phyloP scores from a whole-genome alignment of 345 rosid species.

The Turritis glabra region DNA sequence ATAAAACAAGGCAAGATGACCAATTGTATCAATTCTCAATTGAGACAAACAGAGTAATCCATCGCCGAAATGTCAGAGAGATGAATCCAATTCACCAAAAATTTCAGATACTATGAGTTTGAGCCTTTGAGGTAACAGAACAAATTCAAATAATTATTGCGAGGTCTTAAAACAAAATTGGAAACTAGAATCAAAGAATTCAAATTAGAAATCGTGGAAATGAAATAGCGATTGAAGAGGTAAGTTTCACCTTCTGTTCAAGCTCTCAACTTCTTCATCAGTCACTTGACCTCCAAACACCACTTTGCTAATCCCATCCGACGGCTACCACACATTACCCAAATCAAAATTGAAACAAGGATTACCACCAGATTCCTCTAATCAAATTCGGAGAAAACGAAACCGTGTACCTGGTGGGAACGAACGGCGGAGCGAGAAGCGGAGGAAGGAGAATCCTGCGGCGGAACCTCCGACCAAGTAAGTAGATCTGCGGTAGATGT shows the following conservation, averaged over 20 bases:
- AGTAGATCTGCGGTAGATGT: conserved; percentile 90
- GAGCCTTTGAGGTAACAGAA: neutral
- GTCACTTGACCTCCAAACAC: conserved; percentile 99
- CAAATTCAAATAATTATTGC: neutral
- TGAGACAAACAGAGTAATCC: neutral
- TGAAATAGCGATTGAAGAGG: neutral
- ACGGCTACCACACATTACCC: conserved; percentile 56
- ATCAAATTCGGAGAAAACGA: neutral
- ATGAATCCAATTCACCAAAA: neutral
- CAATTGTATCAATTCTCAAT: neutral
- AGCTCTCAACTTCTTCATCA: conserved; percentile 83
- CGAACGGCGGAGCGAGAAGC: conserved; percentile 65
- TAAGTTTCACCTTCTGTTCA: conserved; percentile 76
- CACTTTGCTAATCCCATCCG: conserved; percentile 92
- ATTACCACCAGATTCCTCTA: neutral
- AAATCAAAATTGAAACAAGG: neutral
- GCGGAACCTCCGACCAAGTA: conserved; percentile 73
- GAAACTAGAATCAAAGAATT: neutral
- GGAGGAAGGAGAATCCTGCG: conserved; percentile 51
- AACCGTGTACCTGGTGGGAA: conserved; percentile 59
- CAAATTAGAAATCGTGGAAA: neutral
- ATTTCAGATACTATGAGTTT: neutral
- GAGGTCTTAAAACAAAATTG: neutral
- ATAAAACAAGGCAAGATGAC: neutral
- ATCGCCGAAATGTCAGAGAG: neutral